Evolutionary conservation across 139 green algal species (phyloP).

Genomic region (Eudorina sp.): DNA sequence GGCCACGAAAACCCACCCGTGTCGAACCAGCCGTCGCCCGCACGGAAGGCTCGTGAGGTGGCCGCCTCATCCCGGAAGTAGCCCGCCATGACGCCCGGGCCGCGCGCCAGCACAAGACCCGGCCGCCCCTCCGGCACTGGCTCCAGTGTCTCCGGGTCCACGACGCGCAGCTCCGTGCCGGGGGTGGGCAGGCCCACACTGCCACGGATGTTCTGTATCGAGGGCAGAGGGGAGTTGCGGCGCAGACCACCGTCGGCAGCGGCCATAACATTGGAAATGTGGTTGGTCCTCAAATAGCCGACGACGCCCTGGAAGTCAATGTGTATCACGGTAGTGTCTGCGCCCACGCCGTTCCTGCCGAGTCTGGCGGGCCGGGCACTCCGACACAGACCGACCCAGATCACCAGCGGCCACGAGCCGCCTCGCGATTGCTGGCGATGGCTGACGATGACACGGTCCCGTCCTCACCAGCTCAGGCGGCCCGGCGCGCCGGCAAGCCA

Average conservation of each 20-base stretch:
- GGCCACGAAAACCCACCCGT: constrained; percentile 80
- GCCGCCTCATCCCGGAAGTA: constrained; percentile 74
- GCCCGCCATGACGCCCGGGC: constrained; percentile 85
- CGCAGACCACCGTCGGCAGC: no score
- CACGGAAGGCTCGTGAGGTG: constrained; percentile 77
- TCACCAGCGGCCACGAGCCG: no score
- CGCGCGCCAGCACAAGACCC: constrained; percentile 83
- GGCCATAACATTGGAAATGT: no score
- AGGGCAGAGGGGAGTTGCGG: background rate
- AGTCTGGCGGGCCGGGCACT: no score
- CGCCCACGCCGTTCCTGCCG: no score
- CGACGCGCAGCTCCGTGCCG: constrained; percentile 85
- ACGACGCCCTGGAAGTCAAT: no score
- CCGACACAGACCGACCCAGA: no score
- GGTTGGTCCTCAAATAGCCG: no score
- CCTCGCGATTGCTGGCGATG: no score
- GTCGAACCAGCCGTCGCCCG: constrained; percentile 84
- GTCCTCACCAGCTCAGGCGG: constrained; percentile 38
- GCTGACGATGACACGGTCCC: no score
- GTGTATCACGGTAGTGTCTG: no score
- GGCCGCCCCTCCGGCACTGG: constrained; percentile 77
- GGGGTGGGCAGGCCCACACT: constrained; percentile 84
- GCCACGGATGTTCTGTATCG: constrained; percentile 82
- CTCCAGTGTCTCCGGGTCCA: constrained; percentile 82
- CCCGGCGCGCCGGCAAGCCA: constrained; percentile 76